Evolutionary conservation across 352 stramenopile species (phyloP), one percentile per base, ranked within the genome.

Genomic region (Globisporangium uncinulatum): DNA sequence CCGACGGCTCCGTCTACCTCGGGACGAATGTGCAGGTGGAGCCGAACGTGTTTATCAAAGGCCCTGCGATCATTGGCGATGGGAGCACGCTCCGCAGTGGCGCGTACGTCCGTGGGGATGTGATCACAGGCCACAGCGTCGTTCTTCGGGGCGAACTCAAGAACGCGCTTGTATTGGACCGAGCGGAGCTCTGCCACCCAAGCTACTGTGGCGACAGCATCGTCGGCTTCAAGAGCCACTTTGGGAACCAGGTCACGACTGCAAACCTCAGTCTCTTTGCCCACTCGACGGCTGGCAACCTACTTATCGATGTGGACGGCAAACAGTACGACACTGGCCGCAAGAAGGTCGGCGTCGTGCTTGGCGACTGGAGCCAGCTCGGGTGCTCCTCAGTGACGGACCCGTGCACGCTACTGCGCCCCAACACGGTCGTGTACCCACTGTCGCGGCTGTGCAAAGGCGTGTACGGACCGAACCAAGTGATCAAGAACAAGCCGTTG

Each of bases 401-500:
- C 42, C 83, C 83, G 29, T 81, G 83, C 59, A 93, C 80, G 1
- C 43, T 93, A 8, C 51, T 93, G 15, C 73, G 66, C 19, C 73
- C 59, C 4, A 62, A 87, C 39, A 91, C 80, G 8, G 44, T 85
- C 43, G 76, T 81, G 20, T 93, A 93, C 29, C 73, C 83, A 4
- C 74, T 92, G 39, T 76, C 83, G 31, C 57, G 83, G 13, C 61
- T 93, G 31, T 62, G 59, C 21, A 89, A 89, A 34, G 75, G 71
- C 14, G 69, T 89, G 21, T 93, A 93, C 50, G 83, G 79, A 2
- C 75, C 80, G 3, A 70, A 84, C 42, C 58, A 79, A 4, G 65
- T 92, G 14, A 69, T 92, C 67, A 93, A 91, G 67, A 91, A 91
- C 69, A 91, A 91, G 37, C 80, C 83, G 14, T 69, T 89, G 61